Evolutionary conservation across 179 eudicot species (phyloP).

Genomic region (Silene vulgaris): DNA sequence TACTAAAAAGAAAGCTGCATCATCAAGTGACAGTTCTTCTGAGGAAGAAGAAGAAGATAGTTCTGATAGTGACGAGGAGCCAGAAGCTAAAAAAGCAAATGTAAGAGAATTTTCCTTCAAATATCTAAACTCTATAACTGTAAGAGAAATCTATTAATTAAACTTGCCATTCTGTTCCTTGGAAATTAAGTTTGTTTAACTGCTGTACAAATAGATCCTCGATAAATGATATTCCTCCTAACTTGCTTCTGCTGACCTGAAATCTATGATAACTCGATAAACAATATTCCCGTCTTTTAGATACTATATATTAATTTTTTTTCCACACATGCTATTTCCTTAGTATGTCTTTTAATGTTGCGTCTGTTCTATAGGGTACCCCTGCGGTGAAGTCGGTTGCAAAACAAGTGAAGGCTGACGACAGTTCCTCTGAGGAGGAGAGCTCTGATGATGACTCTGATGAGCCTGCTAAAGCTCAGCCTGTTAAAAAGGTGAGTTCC

Average conservation of each 20-base stretch:
- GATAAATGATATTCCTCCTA: too few relatives aligned
- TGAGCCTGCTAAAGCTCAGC: slow-evolving; percentile 26
- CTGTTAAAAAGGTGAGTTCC: slow-evolving; percentile 23
- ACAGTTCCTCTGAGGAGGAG: slow-evolving; percentile 16
- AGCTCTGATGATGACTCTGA: slow-evolving; percentile 34
- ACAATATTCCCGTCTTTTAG: background rate
- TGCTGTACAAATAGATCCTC: too few relatives aligned
- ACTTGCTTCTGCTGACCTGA: too few relatives aligned
- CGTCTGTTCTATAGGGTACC: background rate
- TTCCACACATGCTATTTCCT: background rate
- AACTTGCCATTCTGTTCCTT: too few relatives aligned
- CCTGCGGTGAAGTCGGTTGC: background rate
- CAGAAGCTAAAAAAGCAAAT: slow-evolving; percentile 21
- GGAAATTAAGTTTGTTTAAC: too few relatives aligned
- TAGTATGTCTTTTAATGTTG: background rate
- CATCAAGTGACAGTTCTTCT: background rate
- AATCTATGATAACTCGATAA: too few relatives aligned
- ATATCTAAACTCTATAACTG: too few relatives aligned
- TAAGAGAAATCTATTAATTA: too few relatives aligned
- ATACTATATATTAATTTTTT: too few relatives aligned
- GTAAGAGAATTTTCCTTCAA: background rate
- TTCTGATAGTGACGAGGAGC: slow-evolving; percentile 4
- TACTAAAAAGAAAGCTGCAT: background rate
- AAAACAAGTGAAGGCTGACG: slow-evolving; percentile 16
- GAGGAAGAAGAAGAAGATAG: background rate